These are phyloP conservation scores for Paramecium pentaurelia DNA, from an alignment of 73 alveolate species.

Conservation along the genomic window DNA sequence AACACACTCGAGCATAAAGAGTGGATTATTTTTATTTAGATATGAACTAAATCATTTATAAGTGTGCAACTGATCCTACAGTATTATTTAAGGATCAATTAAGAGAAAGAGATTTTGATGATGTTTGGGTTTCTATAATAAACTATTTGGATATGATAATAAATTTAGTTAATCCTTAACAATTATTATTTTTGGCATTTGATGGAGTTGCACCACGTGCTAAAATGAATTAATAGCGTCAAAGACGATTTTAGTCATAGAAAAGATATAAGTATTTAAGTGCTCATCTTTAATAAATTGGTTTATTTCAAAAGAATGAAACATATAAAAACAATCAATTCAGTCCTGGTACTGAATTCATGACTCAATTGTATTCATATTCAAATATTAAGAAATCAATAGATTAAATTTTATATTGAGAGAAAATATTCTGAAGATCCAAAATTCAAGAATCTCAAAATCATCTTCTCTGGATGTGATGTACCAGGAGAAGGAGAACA, in stretches of 20 bases:
- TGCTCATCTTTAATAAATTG: slow-evolving; percentile 67
- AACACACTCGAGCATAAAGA: slow-evolving; percentile 80
- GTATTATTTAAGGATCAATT: slow-evolving; percentile 73
- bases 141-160: slow-evolving; percentile 85
- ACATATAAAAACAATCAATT: slow-evolving; percentile 88
- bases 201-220: slow-evolving; percentile 99
- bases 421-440: slow-evolving; percentile 83
- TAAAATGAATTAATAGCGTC: slow-evolving; percentile 97
- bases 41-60: slow-evolving; percentile 96
- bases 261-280: slow-evolving; percentile 73
- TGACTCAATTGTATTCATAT: slow-evolving; percentile 76
- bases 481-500: slow-evolving; percentile 99
- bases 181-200: slow-evolving; percentile 82
- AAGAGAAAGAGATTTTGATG: slow-evolving; percentile 75
- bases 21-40: slow-evolving; percentile 95
- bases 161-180: slow-evolving; percentile 87
- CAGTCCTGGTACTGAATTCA: slow-evolving; percentile 98
- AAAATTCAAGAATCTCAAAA: slow-evolving; percentile 79
- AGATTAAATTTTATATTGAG: slow-evolving; percentile 84
- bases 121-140: slow-evolving; percentile 82
- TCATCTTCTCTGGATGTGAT: slow-evolving; percentile 87
- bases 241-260: slow-evolving; percentile 90
- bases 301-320: slow-evolving; percentile 65
- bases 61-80: slow-evolving; percentile 85
- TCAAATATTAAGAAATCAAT: slow-evolving; percentile 31